Evolutionary conservation across 805 yeast genomes (phyloP).

Genomic region (Candida berthetii): DNA sequence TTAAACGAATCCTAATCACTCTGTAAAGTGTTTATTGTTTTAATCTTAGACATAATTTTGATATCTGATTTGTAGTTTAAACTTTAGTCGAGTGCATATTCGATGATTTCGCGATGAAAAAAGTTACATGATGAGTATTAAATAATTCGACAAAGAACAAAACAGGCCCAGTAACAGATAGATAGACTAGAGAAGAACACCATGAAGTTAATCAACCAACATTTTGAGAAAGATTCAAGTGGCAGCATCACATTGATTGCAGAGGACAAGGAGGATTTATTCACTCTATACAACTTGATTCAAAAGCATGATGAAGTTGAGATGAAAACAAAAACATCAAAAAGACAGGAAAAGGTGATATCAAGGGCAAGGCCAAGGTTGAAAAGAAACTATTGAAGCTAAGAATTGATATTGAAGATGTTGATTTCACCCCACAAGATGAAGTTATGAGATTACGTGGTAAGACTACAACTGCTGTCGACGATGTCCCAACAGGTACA

Average conservation of each 20-base stretch:
- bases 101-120: too few species aligned
- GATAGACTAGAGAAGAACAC: neutral
- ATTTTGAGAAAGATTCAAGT: constrained; percentile 50
- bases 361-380: constrained; percentile 23
- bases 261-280: constrained; percentile 87
- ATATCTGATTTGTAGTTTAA: too few species aligned
- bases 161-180: neutral
- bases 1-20: constrained; percentile 26
- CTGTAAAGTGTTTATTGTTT: too few species aligned
- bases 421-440: constrained; percentile 76
- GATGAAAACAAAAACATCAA: constrained; percentile 66
- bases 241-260: constrained; percentile 68
- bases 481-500: constrained; percentile 77
- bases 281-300: constrained; percentile 79
- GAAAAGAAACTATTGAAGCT: constrained; percentile 59
- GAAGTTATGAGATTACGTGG: constrained; percentile 79
- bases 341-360: constrained; percentile 22
- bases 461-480: constrained; percentile 55
- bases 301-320: constrained; percentile 71
- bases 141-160: neutral
- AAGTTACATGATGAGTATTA: neutral
- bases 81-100: too few species aligned
- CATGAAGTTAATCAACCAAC: constrained; percentile 54
- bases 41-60: too few species aligned
- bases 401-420: constrained; percentile 53